Conservation (phyloP, 495 filamentous ascomycete species). For the Annulohypoxylon bovei region DNA sequence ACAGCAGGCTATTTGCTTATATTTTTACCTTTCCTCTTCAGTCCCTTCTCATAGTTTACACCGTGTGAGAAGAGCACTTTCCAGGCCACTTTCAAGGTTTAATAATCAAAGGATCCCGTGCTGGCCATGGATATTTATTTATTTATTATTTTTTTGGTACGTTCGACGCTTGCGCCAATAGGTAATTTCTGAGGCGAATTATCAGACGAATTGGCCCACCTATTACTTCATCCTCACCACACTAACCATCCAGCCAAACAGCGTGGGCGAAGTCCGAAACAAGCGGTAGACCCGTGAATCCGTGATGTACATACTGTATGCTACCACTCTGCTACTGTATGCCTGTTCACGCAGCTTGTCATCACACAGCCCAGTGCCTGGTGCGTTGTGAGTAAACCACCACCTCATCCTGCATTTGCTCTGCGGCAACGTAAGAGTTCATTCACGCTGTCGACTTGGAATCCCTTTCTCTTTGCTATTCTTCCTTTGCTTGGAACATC, state of each 20-base stretch:
- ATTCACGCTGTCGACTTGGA: conserved; percentile 18
- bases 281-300: conserved; percentile 38
- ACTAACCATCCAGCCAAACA: conserved; percentile 33
- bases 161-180: conserved; percentile 19
- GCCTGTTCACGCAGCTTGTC: conserved; percentile 33
- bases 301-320: conserved; percentile 14
- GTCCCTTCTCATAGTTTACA: background rate
- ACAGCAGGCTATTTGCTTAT: background rate
- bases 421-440: conserved; percentile 34
- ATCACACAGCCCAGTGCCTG: conserved; percentile 28
- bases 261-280: conserved; percentile 40
- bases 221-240: conserved; percentile 45
- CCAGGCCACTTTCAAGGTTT: background rate
- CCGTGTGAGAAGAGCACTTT: background rate
- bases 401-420: conserved; percentile 40
- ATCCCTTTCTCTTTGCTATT: conserved; percentile 5
- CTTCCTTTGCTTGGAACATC: conserved; percentile 1
- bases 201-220: conserved; percentile 35
- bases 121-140: background rate
- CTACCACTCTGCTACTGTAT: background rate
- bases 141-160: conserved; percentile 20
- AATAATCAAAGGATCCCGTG: conserved; percentile 8
- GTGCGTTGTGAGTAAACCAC: conserved; percentile 30
- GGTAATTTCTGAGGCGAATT: conserved; percentile 33
- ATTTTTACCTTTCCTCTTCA: background rate